These are phyloP conservation scores for Aspergillus sp. DNA, from an alignment of 2,329 filamentous ascomycete genomes.

Conservation along the genomic window DNA sequence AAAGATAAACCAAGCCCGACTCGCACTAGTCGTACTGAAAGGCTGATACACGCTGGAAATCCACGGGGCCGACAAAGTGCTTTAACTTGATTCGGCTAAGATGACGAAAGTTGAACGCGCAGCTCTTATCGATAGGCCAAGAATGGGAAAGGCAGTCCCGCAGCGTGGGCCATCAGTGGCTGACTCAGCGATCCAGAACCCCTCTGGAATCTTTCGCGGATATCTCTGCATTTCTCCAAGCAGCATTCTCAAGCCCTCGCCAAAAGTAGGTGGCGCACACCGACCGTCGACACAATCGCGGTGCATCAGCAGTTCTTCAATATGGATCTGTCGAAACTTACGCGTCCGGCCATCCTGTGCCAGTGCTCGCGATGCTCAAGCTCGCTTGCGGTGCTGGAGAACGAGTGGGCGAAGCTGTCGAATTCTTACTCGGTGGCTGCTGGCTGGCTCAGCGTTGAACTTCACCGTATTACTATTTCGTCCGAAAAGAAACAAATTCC, in stretches of 20 bases:
- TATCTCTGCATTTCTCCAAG: slow-evolving; percentile 19
- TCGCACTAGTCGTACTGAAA: slow-evolving; percentile 3
- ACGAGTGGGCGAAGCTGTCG: slow-evolving; percentile 47
- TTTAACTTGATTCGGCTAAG: not conserved
- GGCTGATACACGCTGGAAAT: not conserved
- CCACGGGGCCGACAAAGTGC: not conserved
- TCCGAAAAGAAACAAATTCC: slow-evolving; percentile 43
- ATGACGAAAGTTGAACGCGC: slow-evolving; percentile 19
- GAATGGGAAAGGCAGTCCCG: slow-evolving; percentile 26
- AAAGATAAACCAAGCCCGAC: not conserved
- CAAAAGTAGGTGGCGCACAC: slow-evolving; percentile 18
- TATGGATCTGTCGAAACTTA: slow-evolving; percentile 43
- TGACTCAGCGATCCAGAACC: slow-evolving; percentile 37
- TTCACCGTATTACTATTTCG: slow-evolving; percentile 43
- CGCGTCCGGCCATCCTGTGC: slow-evolving; percentile 43
- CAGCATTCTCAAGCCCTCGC: slow-evolving; percentile 8
- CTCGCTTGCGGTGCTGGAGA: slow-evolving; percentile 46
- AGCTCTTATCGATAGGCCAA: slow-evolving; percentile 27
- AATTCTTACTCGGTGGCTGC: slow-evolving; percentile 42
- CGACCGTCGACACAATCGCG: slow-evolving; percentile 10
- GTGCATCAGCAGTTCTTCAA: slow-evolving; percentile 6
- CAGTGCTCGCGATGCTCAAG: slow-evolving; percentile 46
- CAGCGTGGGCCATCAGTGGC: slow-evolving; percentile 25
- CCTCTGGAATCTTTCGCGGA: slow-evolving; percentile 26
- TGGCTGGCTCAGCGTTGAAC: slow-evolving; percentile 44